Conservation (phyloP, 768 basidiomycete species). For the Boletus pseudo-olivaceus region DNA sequence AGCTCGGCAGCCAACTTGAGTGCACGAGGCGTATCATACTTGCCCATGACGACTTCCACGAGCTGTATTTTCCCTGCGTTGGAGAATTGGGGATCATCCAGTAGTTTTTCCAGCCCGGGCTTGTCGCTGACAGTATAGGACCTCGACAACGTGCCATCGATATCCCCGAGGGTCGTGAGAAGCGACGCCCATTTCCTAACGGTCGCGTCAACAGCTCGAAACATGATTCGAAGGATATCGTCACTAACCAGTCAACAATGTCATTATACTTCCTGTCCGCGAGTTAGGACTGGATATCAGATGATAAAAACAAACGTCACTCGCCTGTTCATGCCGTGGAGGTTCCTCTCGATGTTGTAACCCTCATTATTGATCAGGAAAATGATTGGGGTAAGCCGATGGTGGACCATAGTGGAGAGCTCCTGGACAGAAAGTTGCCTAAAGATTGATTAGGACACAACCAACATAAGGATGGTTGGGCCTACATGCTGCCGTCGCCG, state of each 20-base stretch:
- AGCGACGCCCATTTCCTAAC: slow-evolving; percentile 62
- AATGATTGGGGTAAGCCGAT: slow-evolving; percentile 73
- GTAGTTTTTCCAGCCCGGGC: slow-evolving; percentile 60
- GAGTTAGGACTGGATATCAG: neutral
- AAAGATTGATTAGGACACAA: slow-evolving; percentile 4
- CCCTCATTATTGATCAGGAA: slow-evolving; percentile 80
- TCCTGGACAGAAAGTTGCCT: slow-evolving; percentile 83
- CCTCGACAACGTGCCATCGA: slow-evolving; percentile 43
- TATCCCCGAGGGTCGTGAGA: slow-evolving; percentile 56
- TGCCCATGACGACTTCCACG: slow-evolving; percentile 77
- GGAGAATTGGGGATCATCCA: slow-evolving; percentile 61
- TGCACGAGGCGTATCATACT: slow-evolving; percentile 65
- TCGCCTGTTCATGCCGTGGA: slow-evolving; percentile 61
- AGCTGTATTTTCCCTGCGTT: slow-evolving; percentile 67
- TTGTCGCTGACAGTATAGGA: slow-evolving; percentile 70
- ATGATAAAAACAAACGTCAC: neutral
- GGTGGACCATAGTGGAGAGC: slow-evolving; percentile 75
- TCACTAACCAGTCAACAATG: slow-evolving; percentile 62
- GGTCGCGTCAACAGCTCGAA: neutral
- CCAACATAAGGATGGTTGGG: slow-evolving; percentile 4
- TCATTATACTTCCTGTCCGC: slow-evolving; percentile 75
- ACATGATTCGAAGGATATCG: neutral
- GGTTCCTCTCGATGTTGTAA: slow-evolving; percentile 83
- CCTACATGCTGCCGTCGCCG: slow-evolving; percentile 79
- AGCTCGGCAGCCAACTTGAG: slow-evolving; percentile 50